Conservation (phyloP, 441 rosid species). For the Sinapis alba region DNA sequence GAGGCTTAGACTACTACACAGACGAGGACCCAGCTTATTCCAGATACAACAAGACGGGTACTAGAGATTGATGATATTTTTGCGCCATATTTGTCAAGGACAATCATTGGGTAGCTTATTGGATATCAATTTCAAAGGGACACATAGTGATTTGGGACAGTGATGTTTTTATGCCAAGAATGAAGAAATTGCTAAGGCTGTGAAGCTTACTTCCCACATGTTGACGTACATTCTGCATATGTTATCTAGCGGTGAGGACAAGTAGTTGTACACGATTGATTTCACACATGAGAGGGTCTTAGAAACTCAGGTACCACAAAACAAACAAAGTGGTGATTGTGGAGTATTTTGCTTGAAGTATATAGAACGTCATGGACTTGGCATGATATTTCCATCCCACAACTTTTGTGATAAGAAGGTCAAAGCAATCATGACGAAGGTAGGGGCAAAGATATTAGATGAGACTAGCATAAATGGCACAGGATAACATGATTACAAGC, state of each 20-base stretch:
- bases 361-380: neutral
- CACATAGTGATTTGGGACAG: neutral
- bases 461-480: neutral
- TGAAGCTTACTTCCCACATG: neutral
- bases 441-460: neutral
- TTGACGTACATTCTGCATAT: neutral
- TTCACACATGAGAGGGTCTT: neutral
- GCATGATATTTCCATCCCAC: neutral
- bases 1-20: neutral
- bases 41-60: neutral
- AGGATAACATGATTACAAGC: neutral
- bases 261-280: neutral
- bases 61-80: neutral
- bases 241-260: neutral
- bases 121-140: neutral
- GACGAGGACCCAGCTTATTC: neutral
- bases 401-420: neutral
- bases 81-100: neutral
- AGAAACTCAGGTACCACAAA: neutral
- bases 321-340: neutral
- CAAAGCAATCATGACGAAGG: neutral
- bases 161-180: neutral
- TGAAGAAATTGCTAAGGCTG: constrained; percentile 10
- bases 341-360: neutral
- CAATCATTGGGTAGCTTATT: neutral